Evolutionary conservation across 768 basidiomycete species (phyloP).

Genomic region (Sporobolomyces phaffii): DNA sequence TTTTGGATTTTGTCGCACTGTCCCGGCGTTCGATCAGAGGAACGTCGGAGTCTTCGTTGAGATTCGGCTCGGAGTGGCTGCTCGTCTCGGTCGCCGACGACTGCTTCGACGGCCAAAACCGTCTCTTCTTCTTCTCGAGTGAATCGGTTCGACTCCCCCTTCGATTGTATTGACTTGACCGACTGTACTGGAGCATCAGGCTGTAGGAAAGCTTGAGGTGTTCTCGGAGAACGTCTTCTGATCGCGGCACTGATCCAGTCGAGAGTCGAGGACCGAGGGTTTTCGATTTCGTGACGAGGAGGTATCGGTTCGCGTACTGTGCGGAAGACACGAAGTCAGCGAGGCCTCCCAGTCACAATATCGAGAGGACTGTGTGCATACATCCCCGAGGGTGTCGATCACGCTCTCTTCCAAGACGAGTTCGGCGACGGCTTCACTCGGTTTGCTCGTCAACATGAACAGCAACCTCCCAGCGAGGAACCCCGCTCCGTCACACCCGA

Average conservation of each 20-base stretch:
- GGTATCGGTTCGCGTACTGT: constrained; percentile 21
- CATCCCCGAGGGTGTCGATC: constrained; percentile 23
- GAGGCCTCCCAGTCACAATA: rapidly evolving
- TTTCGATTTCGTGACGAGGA: neutral
- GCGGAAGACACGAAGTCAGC: neutral
- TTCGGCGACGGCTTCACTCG: constrained; percentile 26
- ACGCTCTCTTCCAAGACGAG: constrained; percentile 19
- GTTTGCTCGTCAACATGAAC: constrained; percentile 38
- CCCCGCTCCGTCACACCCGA: constrained; percentile 14
- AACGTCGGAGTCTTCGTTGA: neutral
- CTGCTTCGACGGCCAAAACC: constrained; percentile 21
- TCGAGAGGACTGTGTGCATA: constrained; percentile 3
- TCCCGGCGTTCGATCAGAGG: neutral
- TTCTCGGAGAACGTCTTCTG: constrained; percentile 35
- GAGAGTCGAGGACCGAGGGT: neutral
- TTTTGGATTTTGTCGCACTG: neutral
- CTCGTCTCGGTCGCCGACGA: neutral
- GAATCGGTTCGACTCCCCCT: neutral
- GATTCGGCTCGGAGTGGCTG: neutral
- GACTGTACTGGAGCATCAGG: constrained; percentile 40
- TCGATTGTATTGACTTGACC: neutral
- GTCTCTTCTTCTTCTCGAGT: constrained; percentile 5
- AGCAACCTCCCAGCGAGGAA: constrained; percentile 40
- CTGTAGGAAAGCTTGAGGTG: constrained; percentile 43
- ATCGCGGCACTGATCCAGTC: constrained; percentile 7